Conservation (phyloP, 805 yeast genomes). For the Metschnikowia koreensis region DNA sequence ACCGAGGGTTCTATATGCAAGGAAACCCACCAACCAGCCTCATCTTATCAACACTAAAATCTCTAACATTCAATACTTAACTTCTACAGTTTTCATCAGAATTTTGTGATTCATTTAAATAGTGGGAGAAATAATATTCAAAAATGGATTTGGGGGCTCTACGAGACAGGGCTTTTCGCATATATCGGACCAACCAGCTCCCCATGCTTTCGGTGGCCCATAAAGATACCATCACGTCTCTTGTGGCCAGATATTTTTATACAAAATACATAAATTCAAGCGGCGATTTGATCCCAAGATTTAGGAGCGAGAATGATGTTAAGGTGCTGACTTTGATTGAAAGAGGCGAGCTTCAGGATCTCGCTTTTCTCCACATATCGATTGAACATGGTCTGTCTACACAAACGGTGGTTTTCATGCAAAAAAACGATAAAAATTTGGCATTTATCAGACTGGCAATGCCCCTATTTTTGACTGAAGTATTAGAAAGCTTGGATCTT, state of each 20-base stretch:
- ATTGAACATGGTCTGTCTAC: slow-evolving; percentile 2
- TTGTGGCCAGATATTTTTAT: slow-evolving; percentile 13
- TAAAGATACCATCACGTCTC: not conserved
- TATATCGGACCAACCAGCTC: slow-evolving; percentile 6
- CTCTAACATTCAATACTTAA: too few species aligned
- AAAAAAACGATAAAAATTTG: not conserved
- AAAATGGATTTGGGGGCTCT: slow-evolving; percentile 10
- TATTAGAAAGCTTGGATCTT: slow-evolving; percentile 13
- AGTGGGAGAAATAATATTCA: too few species aligned
- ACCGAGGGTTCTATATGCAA: too few species aligned
- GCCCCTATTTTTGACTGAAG: slow-evolving; percentile 11
- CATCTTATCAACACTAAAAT: too few species aligned
- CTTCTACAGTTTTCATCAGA: too few species aligned
- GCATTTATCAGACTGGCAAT: slow-evolving; percentile 7
- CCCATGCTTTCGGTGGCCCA: slow-evolving; percentile 10
- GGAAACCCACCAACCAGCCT: too few species aligned
- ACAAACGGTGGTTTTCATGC: slow-evolving; percentile 11
- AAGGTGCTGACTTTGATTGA: slow-evolving; percentile 1
- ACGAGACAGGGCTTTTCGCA: slow-evolving; percentile 10
- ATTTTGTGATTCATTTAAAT: too few species aligned
- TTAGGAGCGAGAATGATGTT: slow-evolving; percentile 11
- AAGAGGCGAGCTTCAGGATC: not conserved
- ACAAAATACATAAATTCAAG: slow-evolving; percentile 11
- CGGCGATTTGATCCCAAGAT: slow-evolving; percentile 11
- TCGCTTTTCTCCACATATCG: slow-evolving; percentile 5